Conservation (phyloP, 179 eudicot species). For the Heliamphora pulchella region DNA sequence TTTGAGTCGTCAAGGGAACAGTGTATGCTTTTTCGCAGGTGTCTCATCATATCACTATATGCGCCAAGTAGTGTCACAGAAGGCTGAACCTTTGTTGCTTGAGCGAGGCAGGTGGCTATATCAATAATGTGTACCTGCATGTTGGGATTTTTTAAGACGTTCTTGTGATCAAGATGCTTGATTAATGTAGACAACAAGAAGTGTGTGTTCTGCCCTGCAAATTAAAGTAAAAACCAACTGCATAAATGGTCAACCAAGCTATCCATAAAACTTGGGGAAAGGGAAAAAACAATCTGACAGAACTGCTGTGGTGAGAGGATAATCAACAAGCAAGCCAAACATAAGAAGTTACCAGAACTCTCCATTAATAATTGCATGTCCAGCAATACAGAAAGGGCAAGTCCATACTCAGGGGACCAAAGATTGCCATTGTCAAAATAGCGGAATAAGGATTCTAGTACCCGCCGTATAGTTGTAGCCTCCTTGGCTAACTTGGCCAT, state of each 20-base stretch:
- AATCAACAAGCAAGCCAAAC: not conserved
- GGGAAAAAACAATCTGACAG: not conserved
- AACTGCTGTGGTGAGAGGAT: not conserved
- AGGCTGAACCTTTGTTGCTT: conserved; percentile 52
- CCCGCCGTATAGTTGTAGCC: conserved; percentile 77
- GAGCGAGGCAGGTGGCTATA: conserved; percentile 55
- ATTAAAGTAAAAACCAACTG: conserved; percentile 3
- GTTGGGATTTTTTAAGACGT: conserved; percentile 52
- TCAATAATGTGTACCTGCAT: conserved; percentile 69
- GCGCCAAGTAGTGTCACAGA: conserved; percentile 73
- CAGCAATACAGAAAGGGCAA: conserved; percentile 65
- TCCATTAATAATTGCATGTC: conserved; percentile 80
- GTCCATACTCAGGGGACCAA: conserved; percentile 61
- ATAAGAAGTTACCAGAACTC: conserved; percentile 41
- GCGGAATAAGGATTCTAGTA: conserved; percentile 67
- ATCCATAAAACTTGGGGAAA: not conserved
- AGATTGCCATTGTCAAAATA: conserved; percentile 55
- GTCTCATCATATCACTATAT: conserved; percentile 68
- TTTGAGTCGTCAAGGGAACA: conserved; percentile 57
- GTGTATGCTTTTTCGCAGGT: conserved; percentile 69
- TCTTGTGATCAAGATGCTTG: conserved; percentile 85
- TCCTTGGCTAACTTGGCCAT: conserved; percentile 82
- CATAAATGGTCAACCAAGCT: not conserved
- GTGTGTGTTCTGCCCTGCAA: conserved; percentile 68
- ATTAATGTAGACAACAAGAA: conserved; percentile 60